These are phyloP conservation scores for Cutaneotrichosporon cyanovorans DNA, from an alignment of 1,284 basidiomycete genomes.

Conservation along the genomic window DNA sequence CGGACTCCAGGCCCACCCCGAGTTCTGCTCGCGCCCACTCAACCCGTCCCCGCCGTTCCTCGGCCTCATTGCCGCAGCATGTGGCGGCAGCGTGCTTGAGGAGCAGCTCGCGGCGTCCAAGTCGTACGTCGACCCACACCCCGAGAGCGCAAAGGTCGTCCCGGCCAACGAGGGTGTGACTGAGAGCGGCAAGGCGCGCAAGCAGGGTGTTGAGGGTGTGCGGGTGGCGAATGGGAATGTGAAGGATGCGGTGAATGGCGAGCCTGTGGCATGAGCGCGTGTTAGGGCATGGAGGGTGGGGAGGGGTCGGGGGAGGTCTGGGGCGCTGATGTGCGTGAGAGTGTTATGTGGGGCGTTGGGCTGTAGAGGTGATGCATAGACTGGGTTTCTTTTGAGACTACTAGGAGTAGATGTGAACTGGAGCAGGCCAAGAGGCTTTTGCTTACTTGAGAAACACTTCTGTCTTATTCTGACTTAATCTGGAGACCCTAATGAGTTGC, in stretches of 20 bases:
- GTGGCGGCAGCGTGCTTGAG: slow-evolving; percentile 56
- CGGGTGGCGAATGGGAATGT: slow-evolving; percentile 19
- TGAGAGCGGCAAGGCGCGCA: slow-evolving; percentile 33
- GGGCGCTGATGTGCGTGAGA: too few species aligned
- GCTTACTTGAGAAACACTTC: too few species aligned
- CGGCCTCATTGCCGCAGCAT: slow-evolving; percentile 85
- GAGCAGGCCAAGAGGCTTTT: too few species aligned
- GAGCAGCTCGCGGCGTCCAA: slow-evolving; percentile 69
- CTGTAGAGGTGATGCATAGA: too few species aligned
- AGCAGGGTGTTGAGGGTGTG: slow-evolving; percentile 36
- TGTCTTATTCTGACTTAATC: too few species aligned
- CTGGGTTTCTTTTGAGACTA: too few species aligned
- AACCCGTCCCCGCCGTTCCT: slow-evolving; percentile 98
- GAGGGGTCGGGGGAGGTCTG: too few species aligned
- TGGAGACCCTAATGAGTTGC: too few species aligned
- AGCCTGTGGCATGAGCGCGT: background rate
- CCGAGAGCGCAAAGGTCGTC: slow-evolving; percentile 44
- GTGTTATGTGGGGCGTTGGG: too few species aligned
- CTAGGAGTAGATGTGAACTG: too few species aligned
- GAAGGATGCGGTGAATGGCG: background rate
- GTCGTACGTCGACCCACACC: slow-evolving; percentile 51
- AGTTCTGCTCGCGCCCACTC: slow-evolving; percentile 96
- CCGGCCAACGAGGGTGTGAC: slow-evolving; percentile 41
- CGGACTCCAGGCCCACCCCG: slow-evolving; percentile 92
- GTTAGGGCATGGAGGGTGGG: too few species aligned